Conservation (phyloP, 1,139 yeast genomes). For the Debaryomyces sp. region DNA sequence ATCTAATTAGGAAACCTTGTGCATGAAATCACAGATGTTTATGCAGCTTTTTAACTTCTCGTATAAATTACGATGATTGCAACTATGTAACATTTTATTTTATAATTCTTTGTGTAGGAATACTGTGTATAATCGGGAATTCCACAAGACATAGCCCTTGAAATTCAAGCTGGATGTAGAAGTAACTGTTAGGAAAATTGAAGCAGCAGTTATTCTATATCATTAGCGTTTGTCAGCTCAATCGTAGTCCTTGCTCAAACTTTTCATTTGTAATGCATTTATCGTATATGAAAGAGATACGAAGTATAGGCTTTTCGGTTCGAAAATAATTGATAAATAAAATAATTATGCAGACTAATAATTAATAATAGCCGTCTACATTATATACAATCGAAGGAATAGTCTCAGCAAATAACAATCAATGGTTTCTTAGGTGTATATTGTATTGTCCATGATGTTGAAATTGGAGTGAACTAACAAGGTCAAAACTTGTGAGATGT, state of each 20-base stretch:
- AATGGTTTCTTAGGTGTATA: neutral
- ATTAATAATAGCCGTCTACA: neutral
- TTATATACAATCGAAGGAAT: neutral
- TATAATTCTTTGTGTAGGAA: neutral
- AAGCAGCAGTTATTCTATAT: no score
- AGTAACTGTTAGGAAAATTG: no score
- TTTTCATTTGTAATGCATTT: no score
- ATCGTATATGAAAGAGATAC: neutral
- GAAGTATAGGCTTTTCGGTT: neutral
- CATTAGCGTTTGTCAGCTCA: no score
- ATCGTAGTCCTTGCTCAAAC: no score
- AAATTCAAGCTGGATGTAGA: neutral
- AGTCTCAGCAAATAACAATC: neutral
- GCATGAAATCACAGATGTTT: neutral
- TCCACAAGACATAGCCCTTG: neutral
- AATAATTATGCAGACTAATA: neutral
- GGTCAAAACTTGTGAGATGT: neutral
- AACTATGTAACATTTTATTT: neutral
- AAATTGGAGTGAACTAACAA: neutral
- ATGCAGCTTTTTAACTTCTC: neutral
- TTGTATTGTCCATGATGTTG: neutral
- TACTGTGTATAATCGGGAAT: neutral
- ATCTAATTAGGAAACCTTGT: neutral
- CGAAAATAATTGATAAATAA: neutral
- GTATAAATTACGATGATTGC: conserved; percentile 2